A percentile compares a stretch with the other conserved stretches of the same genome.
Conservation (phyloP, 2,329 filamentous ascomycete species). For the Penicillium sp. region DNA sequence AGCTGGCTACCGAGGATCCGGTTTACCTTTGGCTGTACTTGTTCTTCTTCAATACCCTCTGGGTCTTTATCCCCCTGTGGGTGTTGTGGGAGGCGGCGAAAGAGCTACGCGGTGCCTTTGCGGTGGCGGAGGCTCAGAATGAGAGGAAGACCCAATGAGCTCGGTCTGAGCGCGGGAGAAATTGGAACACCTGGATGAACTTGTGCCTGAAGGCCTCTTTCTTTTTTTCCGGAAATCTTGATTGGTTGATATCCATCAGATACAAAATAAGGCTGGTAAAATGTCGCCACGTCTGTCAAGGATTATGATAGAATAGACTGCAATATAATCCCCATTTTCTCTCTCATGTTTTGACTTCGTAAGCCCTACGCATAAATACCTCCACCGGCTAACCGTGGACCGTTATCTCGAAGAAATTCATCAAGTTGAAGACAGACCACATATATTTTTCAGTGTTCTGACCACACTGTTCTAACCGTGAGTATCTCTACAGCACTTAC, state of each 20-base stretch:
- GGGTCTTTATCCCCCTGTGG: slow-evolving; percentile 60
- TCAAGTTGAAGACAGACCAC: no score
- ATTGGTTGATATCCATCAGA: neutral
- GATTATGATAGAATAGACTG: neutral
- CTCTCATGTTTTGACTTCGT: no score
- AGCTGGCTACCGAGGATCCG: slow-evolving; percentile 58
- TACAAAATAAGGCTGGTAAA: neutral
- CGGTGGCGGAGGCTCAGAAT: slow-evolving; percentile 24
- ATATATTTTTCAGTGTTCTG: no score
- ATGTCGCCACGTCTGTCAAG: neutral
- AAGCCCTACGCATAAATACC: no score
- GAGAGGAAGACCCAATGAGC: slow-evolving; percentile 23
- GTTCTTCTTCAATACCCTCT: slow-evolving; percentile 63
- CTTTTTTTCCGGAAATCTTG: neutral
- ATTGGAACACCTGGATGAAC: neutral
- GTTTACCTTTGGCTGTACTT: slow-evolving; percentile 65
- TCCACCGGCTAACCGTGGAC: no score
- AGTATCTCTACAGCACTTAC: no score
- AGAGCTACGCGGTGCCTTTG: slow-evolving; percentile 43
- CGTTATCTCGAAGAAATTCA: neutral
- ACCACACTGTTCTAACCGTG: no score
- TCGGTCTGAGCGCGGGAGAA: neutral
- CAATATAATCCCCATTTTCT: neutral
- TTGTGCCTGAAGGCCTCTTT: no score
- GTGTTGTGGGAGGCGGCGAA: slow-evolving; percentile 53